phyloP scores from a whole-genome alignment of 2,329 filamentous ascomycete species.

The Sarocladium brachiariae region DNA sequence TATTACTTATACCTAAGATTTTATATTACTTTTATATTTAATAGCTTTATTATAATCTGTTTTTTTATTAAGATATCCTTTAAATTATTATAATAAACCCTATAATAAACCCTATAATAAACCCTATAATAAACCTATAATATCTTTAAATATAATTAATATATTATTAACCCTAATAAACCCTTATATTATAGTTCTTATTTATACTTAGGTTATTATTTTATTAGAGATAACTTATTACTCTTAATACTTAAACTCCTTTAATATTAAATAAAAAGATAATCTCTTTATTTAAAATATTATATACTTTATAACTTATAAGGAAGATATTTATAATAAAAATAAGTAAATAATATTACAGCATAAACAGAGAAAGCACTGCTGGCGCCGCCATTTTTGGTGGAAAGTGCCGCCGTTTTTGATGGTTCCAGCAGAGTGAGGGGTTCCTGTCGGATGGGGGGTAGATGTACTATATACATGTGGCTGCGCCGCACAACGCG shows the following conservation, averaged over 20 bases:
- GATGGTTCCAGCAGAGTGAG: background rate
- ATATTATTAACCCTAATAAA: background rate
- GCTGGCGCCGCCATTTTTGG: slow-evolving; percentile 11
- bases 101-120: too few species aligned
- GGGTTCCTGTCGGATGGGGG: background rate
- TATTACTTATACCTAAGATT: background rate
- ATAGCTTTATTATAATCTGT: background rate
- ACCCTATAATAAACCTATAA: too few species aligned
- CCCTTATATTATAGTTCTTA: background rate
- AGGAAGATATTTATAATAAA: background rate
- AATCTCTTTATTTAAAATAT: background rate
- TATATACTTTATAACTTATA: background rate
- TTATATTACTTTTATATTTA: background rate
- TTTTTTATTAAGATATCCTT: background rate
- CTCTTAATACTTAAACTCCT: background rate
- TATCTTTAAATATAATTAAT: background rate
- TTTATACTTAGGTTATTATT: background rate
- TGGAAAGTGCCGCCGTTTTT: slow-evolving; percentile 13
- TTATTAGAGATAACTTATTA: background rate
- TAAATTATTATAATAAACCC: background rate
- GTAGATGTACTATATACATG: slow-evolving; percentile 1
- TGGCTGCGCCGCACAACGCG: background rate
- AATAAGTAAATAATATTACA: slow-evolving; percentile 3
- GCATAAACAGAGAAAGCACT: slow-evolving; percentile 13
- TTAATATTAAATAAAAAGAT: background rate